Conservation (phyloP, 2,329 filamentous ascomycete genomes). For the Amauroascus niger region DNA sequence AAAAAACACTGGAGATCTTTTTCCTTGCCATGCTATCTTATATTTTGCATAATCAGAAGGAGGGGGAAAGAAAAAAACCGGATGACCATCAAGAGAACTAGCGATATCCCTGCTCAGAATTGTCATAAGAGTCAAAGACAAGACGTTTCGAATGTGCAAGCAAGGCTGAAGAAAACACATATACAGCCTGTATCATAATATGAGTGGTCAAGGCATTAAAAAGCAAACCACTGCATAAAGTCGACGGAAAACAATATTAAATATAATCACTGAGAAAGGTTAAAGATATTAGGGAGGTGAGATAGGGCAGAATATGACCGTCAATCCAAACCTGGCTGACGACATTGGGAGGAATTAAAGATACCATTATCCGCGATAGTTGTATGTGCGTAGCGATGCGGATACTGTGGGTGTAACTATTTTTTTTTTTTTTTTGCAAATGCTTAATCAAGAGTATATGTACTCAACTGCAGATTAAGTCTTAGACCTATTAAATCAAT, state of each 20-base stretch:
- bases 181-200: not conserved
- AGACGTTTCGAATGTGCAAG: not conserved
- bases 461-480: not conserved
- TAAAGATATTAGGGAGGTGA: not conserved
- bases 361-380: not conserved
- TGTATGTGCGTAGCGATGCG: not conserved
- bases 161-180: not conserved
- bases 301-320: not conserved
- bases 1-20: not conserved
- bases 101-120: not conserved
- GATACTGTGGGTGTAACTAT: not conserved
- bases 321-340: not conserved
- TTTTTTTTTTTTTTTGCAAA: too few relatives aligned
- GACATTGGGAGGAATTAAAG: not conserved
- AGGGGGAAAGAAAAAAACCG: not conserved
- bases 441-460: not conserved
- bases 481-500: not conserved
- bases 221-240: too few relatives aligned
- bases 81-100: not conserved
- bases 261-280: not conserved
- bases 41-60: not conserved
- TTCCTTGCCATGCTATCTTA: not conserved
- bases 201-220: not conserved
- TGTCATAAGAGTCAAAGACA: not conserved
- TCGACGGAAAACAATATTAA: not conserved